Percentiles rank a stretch among this genome's conserved stretches.
These are phyloP conservation scores for Lasiodiplodia theobromae DNA, from an alignment of 2,329 filamentous ascomycete species.

Conservation along the genomic window DNA sequence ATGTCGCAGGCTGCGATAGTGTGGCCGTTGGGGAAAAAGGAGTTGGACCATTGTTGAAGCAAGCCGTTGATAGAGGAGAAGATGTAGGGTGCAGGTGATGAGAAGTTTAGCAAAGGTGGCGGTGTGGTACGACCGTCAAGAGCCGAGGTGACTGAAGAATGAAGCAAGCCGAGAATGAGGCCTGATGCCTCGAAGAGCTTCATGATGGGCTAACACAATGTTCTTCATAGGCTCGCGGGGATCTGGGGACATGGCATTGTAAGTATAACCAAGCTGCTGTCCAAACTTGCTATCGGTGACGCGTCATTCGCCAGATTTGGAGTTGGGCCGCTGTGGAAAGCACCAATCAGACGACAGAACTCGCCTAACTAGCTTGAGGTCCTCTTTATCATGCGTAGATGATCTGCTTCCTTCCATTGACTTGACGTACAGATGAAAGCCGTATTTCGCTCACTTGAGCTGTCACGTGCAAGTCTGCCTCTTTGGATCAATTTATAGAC, in stretches of 20 bases:
- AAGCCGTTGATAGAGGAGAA: conserved; percentile 57
- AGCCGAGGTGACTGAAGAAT: background rate
- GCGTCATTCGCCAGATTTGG: conserved; percentile 25
- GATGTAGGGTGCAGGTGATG: conserved; percentile 56
- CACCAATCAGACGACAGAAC: background rate
- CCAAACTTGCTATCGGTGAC: conserved; percentile 24
- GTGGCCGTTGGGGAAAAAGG: conserved; percentile 60
- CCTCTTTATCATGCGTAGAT: background rate
- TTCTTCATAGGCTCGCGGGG: background rate
- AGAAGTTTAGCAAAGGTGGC: conserved; percentile 51
- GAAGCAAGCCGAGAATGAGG: background rate
- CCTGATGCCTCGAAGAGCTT: background rate
- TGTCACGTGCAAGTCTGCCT: too few species aligned
- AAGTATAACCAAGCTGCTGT: background rate
- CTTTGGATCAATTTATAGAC: too few species aligned
- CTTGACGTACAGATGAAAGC: too few species aligned
- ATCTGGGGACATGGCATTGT: background rate
- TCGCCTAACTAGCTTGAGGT: background rate
- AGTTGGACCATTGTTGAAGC: conserved; percentile 60
- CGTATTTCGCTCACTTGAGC: too few species aligned
- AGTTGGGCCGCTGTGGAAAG: background rate
- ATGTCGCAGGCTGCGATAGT: conserved; percentile 56
- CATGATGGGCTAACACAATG: background rate
- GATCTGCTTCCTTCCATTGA: too few species aligned
- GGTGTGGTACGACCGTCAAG: background rate